Conservation (phyloP, 306 rosid species). For the Prunus mume region DNA sequence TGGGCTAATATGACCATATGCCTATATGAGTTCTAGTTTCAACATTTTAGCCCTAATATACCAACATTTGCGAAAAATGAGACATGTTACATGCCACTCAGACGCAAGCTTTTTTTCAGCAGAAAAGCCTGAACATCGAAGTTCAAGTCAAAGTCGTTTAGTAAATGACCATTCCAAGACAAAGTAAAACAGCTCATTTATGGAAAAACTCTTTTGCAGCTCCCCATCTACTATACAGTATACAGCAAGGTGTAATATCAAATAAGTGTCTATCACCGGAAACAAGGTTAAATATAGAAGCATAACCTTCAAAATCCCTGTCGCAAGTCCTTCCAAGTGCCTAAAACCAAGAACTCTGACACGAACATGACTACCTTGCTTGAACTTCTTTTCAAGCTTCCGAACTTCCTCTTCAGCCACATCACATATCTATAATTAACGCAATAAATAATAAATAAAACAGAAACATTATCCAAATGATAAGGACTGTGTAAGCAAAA, state of each 20-base stretch:
- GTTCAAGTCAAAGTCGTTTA: background rate
- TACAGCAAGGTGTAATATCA: background rate
- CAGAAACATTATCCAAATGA: constrained; percentile 6
- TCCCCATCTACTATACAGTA: background rate
- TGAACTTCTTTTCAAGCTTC: constrained; percentile 86
- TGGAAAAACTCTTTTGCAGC: background rate
- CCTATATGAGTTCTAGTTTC: background rate
- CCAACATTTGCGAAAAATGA: background rate
- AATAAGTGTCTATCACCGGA: background rate
- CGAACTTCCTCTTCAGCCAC: constrained; percentile 65
- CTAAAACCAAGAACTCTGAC: constrained; percentile 85
- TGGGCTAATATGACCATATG: background rate
- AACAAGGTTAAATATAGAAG: constrained; percentile 3
- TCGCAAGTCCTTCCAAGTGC: constrained; percentile 92
- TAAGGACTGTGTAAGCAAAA: constrained; percentile 17
- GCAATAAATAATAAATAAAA: constrained; percentile 1
- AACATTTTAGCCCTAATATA: background rate
- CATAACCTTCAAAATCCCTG: constrained; percentile 81
- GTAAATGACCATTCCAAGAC: background rate
- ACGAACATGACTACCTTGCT: constrained; percentile 72
- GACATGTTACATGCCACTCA: background rate
- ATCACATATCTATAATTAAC: constrained; percentile 61
- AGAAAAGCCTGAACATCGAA: background rate
- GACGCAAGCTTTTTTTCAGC: background rate
- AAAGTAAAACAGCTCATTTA: background rate